Base-by-base conservation (phyloP, 768 basidiomycete genomes). In the Lentinula raphanica region DNA sequence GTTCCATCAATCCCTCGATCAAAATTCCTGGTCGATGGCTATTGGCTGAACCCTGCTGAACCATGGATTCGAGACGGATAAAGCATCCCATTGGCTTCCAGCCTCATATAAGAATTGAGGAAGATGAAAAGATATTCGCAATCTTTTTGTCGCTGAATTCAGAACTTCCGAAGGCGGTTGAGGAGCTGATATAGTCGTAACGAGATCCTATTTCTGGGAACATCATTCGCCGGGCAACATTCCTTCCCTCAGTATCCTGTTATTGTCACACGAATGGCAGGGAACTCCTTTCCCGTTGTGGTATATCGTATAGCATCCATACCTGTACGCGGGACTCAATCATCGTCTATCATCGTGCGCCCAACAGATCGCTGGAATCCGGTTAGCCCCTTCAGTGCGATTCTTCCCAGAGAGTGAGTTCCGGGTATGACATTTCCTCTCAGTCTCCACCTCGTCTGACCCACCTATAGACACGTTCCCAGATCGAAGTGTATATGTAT, bases 1-100 rank as follows among this genome's bases (percentile, higher is more conserved):
- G 15, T 19, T 35, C 12, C 29, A 51, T 38, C 35, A 53, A 53
- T 36, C 39, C 51, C 51, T 53, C 51, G 51, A 53, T 38, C 51
- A 53, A 53, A 17, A 21, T 49, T 46, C 21, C 19, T 48, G 9
- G 46, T 31, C 46, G 29, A 13, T 12, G 27, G 4, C 27, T 6
- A 44, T 9, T n/a, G 23, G 27, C 12, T 12, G 45, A 6, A 7
- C 23, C 12, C 21, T 5, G 23, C 23, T 46, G 15, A 12, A 21
- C 45, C 45, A 11, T 46, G 23, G 15, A 15, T 25, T 28, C 45
- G 13, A 13, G 32, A 7, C 32, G 13, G 32, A 35, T 35, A 35
- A n/a, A n/a, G n/a, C n/a, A n/a, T 13, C 32, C 13, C 32, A 35
- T 7, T 35, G 32, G 32, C 32, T 35, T 2, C 13, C 8, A 35